A percentile compares a stretch with the other conserved stretches of the same genome.
Conservation (phyloP, 345 rosid species). For the Fremontodendron californicum region DNA sequence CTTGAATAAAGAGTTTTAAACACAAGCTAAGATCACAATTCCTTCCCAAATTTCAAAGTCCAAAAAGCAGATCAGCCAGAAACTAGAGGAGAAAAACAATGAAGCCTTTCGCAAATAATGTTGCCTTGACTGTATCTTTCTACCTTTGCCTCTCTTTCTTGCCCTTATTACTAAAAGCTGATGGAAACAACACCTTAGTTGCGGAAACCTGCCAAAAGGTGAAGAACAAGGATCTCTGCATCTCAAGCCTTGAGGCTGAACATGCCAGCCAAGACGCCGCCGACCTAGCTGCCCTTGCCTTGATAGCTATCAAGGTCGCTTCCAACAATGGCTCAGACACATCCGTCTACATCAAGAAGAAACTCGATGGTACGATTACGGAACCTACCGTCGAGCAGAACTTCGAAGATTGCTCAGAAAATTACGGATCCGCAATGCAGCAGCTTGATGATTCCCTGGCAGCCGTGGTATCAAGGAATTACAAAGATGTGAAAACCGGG, state of each 20-base stretch:
- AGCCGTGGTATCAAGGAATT: slow-evolving; percentile 37
- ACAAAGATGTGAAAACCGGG: slow-evolving; percentile 37
- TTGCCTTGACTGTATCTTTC: slow-evolving; percentile 19
- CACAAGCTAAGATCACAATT: not conserved
- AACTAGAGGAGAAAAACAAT: slow-evolving; percentile 14
- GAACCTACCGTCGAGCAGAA: slow-evolving; percentile 52
- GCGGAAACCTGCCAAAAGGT: slow-evolving; percentile 34
- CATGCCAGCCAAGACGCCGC: slow-evolving; percentile 39
- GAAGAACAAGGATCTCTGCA: slow-evolving; percentile 42
- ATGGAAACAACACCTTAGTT: slow-evolving; percentile 9
- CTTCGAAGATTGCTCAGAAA: slow-evolving; percentile 53
- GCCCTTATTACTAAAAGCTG: not conserved
- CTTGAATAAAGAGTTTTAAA: not conserved
- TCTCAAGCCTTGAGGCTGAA: slow-evolving; percentile 38
- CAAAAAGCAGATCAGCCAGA: not conserved
- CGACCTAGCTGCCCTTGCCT: slow-evolving; percentile 37
- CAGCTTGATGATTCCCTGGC: slow-evolving; percentile 63
- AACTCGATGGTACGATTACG: slow-evolving; percentile 17
- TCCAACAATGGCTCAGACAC: slow-evolving; percentile 42
- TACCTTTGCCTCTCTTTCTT: slow-evolving; percentile 18
- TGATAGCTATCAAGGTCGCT: slow-evolving; percentile 49
- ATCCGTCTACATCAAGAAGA: slow-evolving; percentile 28
- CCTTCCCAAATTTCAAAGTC: not conserved
- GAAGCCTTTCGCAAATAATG: slow-evolving; percentile 14
- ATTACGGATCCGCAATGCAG: slow-evolving; percentile 46